Evolutionary conservation across 108 stramenopile species (phyloP).

Genomic region (Seminavis robusta): DNA sequence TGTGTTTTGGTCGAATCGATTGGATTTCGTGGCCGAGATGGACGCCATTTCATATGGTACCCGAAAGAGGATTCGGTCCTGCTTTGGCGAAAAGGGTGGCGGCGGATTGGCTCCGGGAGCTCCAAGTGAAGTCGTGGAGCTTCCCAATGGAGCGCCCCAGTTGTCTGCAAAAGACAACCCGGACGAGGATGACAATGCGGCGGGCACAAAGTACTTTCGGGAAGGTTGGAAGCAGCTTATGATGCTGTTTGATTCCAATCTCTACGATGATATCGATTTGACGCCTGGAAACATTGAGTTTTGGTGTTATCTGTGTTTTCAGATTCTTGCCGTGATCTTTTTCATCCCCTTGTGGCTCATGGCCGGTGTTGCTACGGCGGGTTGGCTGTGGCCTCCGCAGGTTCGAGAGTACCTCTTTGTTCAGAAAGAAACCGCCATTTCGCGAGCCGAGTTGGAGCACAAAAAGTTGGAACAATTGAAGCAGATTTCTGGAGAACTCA

Average conservation of each 20-base stretch:
- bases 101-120: conserved; percentile 10
- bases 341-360: conserved; percentile 76
- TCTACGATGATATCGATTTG: conserved; percentile 55
- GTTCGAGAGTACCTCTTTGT: conserved; percentile 77
- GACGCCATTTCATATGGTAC: conserved; percentile 51
- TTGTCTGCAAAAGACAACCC: neutral
- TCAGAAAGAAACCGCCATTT: conserved; percentile 58
- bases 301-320: conserved; percentile 47
- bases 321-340: conserved; percentile 36
- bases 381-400: conserved; percentile 84
- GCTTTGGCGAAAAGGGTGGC: neutral
- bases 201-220: conserved; percentile 22
- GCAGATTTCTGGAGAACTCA: conserved; percentile 54
- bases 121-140: conserved; percentile 21
- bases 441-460: conserved; percentile 65
- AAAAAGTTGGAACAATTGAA: conserved; percentile 66
- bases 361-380: conserved; percentile 59
- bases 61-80: conserved; percentile 29
- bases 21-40: conserved; percentile 83
- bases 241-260: conserved; percentile 56
- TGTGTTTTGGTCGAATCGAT: conserved; percentile 83
- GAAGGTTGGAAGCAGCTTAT: conserved; percentile 58
- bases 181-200: neutral
- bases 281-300: conserved; percentile 36
- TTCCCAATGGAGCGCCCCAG: no score